A percentile compares a stretch with the other conserved stretches of the same genome.
Conservation (phyloP, 345 rosid genomes). For the Schrenkiella parvula region DNA sequence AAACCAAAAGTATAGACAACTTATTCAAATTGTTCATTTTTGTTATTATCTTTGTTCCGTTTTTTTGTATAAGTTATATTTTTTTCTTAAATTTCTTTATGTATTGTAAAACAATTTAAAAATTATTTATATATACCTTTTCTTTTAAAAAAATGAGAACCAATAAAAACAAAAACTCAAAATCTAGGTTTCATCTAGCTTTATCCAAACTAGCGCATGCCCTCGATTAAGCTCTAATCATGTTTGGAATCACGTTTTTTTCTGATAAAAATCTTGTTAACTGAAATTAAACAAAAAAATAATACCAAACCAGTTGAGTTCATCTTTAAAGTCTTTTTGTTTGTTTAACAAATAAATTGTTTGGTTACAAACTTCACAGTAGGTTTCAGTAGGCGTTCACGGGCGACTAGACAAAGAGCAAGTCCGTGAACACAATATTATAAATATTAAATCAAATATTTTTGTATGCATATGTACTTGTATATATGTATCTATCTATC, state of each 20-base stretch:
- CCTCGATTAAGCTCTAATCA: background rate
- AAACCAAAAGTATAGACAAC: too few species aligned
- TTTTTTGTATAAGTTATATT: too few species aligned
- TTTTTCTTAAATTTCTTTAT: too few species aligned
- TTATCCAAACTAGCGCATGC: too few species aligned
- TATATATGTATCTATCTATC: background rate
- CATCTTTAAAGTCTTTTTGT: background rate
- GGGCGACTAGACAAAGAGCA: constrained; percentile 10
- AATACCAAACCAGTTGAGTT: background rate
- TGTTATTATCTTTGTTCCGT: too few species aligned
- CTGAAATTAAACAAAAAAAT: background rate
- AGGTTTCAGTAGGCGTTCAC: constrained; percentile 17
- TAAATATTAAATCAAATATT: background rate
- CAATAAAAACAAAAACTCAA: too few species aligned
- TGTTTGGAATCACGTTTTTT: background rate
- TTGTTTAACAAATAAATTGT: background rate
- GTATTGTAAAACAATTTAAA: too few species aligned
- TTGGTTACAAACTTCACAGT: background rate
- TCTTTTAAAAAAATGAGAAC: too few species aligned
- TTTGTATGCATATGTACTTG: background rate
- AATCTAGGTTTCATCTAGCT: too few species aligned
- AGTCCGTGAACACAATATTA: constrained; percentile 23
- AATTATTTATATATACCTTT: too few species aligned
- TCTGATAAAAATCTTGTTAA: background rate
- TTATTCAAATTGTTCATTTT: too few species aligned